Base-by-base conservation (phyloP, 768 basidiomycete species). In the Porpolomopsis calyptriformis region DNA sequence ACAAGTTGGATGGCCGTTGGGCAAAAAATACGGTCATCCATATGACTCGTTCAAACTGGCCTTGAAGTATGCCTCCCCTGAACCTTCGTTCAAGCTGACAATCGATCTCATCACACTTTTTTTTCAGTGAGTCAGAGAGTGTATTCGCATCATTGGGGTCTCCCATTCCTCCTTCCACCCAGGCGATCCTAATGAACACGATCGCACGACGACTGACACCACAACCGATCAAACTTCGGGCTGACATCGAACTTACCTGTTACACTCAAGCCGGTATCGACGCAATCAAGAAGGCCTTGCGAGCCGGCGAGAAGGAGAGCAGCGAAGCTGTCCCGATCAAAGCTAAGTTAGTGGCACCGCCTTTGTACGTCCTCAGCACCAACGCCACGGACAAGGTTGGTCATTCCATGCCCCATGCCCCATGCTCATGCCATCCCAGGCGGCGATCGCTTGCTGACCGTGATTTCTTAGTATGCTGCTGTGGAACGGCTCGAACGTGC, bases 11-110 rank as follows among this genome's bases (percentile, higher is more conserved):
- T 99, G 94, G 93, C 94, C 93, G 2, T 71, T 98, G 26, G 87
- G 85, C 12, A 78, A 78, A 63, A 87, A 82, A 60, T 99, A 91
- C 53, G 92, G 93, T 1, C 93, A 98, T 62, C 77, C 93, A 0
- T 94, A 96, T 63, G 96, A 98, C 61, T 94, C 94, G 1, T 99
- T 98, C 74, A 98, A 98, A 63, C 74, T 96, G 37, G 81, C 89
- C n/a, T 70, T 98, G 45, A 86, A 86, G 94, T 94, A 57, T 49
- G 87, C 69, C 29, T 36, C 41, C 16, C 22, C 10, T 9, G 3
- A n/a, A n/a, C n/a, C n/a, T n/a, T 43, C 40, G 6, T 20, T 9
- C 18, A 18, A 8, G 11, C 19, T 31, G 44, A 38, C 19, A 25
- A 33, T 18, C 19, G 18, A 9, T 36, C 12, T 11, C 39, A 22